These are phyloP conservation scores for Clonostachys byssicola DNA, from an alignment of 2,329 filamentous ascomycete species.

Conservation along the genomic window DNA sequence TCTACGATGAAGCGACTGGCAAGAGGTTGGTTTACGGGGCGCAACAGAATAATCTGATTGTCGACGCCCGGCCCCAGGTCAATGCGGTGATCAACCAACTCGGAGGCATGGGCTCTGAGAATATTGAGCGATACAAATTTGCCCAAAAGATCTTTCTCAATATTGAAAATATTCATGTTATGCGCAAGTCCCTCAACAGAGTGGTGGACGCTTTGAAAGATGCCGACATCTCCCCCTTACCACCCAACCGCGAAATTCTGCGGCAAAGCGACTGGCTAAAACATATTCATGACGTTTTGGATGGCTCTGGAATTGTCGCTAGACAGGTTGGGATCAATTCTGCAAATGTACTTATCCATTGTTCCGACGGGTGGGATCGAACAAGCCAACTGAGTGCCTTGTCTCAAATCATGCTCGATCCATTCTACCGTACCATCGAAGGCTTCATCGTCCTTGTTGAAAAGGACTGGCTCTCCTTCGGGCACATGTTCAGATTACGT, in stretches of 20 bases:
- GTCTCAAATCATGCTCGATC: constrained; percentile 89
- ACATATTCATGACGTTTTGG: constrained; percentile 79
- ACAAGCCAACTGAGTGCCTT: constrained; percentile 92
- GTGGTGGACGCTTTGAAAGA: constrained; percentile 90
- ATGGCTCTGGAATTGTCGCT: constrained; percentile 80
- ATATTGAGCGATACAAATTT: constrained; percentile 95
- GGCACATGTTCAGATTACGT: constrained; percentile 95
- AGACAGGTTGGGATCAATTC: constrained; percentile 87
- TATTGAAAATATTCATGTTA: constrained; percentile 98
- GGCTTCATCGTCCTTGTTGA: constrained; percentile 93
- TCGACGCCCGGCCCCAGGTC: constrained; percentile 89
- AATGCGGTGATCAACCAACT: constrained; percentile 95
- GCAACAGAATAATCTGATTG: constrained; percentile 89
- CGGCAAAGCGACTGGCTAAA: constrained; percentile 86
- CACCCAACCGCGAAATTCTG: constrained; percentile 77
- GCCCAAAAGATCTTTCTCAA: constrained; percentile 88
- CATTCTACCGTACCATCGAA: constrained; percentile 89
- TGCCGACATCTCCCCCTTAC: constrained; percentile 78
- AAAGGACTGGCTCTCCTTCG: constrained; percentile 97
- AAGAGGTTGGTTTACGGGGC: constrained; percentile 78
- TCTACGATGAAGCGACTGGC: constrained; percentile 54
- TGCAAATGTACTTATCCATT: constrained; percentile 94
- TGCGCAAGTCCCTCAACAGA: constrained; percentile 85
- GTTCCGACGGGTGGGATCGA: constrained; percentile 97
- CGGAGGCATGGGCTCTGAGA: constrained; percentile 88